phyloP scores from a whole-genome alignment of 2,329 filamentous ascomycete genomes.

The Nemania diffusa region DNA sequence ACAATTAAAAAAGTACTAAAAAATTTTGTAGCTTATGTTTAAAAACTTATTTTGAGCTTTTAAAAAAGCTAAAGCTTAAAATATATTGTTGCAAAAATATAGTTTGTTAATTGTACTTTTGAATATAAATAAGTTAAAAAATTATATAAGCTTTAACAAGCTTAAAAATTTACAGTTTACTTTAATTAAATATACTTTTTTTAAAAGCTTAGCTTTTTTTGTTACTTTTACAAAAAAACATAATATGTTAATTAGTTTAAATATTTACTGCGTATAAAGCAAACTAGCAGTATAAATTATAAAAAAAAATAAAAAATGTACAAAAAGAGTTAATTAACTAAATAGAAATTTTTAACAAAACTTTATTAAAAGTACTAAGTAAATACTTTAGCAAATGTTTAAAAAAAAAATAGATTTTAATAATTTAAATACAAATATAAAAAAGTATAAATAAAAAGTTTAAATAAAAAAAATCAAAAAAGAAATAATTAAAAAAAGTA shows the following conservation, averaged over 20 bases:
- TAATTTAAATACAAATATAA: not conserved
- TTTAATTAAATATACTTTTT: not conserved
- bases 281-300: not conserved
- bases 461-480: not conserved
- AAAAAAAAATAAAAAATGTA: not conserved
- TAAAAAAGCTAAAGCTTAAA: not conserved
- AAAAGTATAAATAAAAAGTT: not conserved
- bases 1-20: not conserved
- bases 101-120: not conserved
- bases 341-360: not conserved
- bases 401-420: not conserved
- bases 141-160: not conserved
- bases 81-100: not conserved
- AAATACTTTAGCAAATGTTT: not conserved
- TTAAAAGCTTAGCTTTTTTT: not conserved
- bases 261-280: not conserved
- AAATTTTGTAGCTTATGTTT: not conserved
- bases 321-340: not conserved
- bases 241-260: not conserved
- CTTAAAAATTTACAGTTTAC: not conserved
- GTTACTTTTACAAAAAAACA: not conserved
- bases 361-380: not conserved
- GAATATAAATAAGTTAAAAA: not conserved
- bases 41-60: not conserved
- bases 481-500: not conserved